phyloP scores from a whole-genome alignment of 371 early-diverging fungal genomes.

The Homolaphlyctis polyrhiza region DNA sequence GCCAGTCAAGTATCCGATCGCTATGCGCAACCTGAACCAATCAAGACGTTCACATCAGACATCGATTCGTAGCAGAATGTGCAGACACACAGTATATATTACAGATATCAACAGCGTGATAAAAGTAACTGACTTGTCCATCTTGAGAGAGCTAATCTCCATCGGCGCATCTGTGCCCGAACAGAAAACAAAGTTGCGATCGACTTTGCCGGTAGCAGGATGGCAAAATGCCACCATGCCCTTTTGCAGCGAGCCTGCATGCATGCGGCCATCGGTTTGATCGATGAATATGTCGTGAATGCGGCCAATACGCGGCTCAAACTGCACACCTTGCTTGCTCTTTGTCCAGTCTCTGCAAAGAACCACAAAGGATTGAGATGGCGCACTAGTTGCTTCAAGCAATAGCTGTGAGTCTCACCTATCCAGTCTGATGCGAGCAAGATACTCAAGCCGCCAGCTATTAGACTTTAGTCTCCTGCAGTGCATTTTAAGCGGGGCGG shows the following conservation, averaged over 20 bases:
- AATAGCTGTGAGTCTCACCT: conserved; percentile 8
- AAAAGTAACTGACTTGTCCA: conserved; percentile 17
- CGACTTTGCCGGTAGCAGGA: conserved; percentile 32
- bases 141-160: conserved; percentile 15
- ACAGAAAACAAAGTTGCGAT: conserved; percentile 16
- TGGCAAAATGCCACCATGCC: conserved; percentile 26
- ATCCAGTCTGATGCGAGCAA: conserved; percentile 14
- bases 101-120: background rate
- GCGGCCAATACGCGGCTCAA: conserved; percentile 30
- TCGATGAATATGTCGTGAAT: conserved; percentile 23
- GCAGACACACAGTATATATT: too few relatives aligned
- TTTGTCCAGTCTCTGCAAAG: conserved; percentile 17
- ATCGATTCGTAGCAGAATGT: too few relatives aligned
- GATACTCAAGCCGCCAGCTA: conserved; percentile 31
- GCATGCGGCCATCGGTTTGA: conserved; percentile 22
- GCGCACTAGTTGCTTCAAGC: too few relatives aligned
- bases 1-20: conserved; percentile 25
- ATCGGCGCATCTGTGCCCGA: conserved; percentile 12
- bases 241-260: conserved; percentile 23
- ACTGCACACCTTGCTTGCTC: conserved; percentile 31
- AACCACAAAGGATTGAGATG: background rate
- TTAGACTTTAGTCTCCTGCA: conserved; percentile 18
- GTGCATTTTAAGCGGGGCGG: too few relatives aligned
- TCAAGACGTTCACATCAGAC: too few relatives aligned
- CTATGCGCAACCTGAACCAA: conserved; percentile 16